These are phyloP conservation scores for Lecanicillium sp. DNA, from an alignment of 2,329 filamentous ascomycete species.

Conservation along the genomic window DNA sequence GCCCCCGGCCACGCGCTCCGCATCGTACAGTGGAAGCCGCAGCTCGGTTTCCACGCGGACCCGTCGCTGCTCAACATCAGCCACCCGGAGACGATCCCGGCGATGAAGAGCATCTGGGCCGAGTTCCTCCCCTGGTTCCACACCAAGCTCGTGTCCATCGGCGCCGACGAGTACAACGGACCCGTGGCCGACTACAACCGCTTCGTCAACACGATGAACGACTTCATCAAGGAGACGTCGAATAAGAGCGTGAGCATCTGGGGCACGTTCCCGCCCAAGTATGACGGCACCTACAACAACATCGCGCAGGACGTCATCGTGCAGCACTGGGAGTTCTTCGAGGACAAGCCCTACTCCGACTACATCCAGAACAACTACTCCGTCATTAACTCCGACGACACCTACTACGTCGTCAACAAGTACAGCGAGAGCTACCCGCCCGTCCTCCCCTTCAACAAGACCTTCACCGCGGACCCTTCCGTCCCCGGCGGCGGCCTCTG, in stretches of 20 bases:
- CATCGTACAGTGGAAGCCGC: slow-evolving; percentile 53
- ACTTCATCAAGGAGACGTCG: slow-evolving; percentile 37
- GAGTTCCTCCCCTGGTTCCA: slow-evolving; percentile 51
- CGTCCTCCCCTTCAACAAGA: slow-evolving; percentile 37
- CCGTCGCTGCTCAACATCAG: slow-evolving; percentile 38
- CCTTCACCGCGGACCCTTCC: slow-evolving; percentile 22
- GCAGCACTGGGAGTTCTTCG: slow-evolving; percentile 31
- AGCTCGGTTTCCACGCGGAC: slow-evolving; percentile 41
- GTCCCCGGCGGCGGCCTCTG: slow-evolving; percentile 12
- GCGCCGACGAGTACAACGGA: slow-evolving; percentile 47
- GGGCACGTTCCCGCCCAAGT: slow-evolving; percentile 35
- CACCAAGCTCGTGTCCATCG: slow-evolving; percentile 47
- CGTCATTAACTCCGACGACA: slow-evolving; percentile 21
- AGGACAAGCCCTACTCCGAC: slow-evolving; percentile 18
- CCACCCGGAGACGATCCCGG: slow-evolving; percentile 45
- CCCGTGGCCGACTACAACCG: slow-evolving; percentile 43
- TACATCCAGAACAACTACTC: slow-evolving; percentile 20
- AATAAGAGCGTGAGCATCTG: slow-evolving; percentile 45
- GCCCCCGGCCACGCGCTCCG: slow-evolving; percentile 51
- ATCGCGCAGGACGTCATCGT: slow-evolving; percentile 18
- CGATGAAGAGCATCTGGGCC: slow-evolving; percentile 44
- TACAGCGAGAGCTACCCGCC: slow-evolving; percentile 40
- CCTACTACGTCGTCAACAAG: slow-evolving; percentile 20
- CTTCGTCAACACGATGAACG: slow-evolving; percentile 39
- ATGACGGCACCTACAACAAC: slow-evolving; percentile 12